These are phyloP conservation scores for Vigna angularis DNA, from an alignment of 306 rosid genomes.

Conservation along the genomic window DNA sequence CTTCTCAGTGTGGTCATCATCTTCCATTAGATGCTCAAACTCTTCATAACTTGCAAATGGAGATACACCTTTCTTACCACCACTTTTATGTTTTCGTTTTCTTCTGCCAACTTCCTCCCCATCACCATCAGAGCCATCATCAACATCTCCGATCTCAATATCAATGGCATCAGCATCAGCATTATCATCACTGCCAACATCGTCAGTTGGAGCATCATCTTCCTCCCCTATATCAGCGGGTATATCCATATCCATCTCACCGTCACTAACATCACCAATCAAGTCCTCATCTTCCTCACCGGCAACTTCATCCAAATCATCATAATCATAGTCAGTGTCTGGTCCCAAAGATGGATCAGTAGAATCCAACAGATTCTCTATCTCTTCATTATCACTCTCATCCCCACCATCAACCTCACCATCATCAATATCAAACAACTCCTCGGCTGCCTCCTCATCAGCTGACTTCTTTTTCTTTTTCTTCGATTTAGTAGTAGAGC, in stretches of 20 bases:
- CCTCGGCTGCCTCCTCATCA: conserved; percentile 75
- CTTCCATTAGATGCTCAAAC: conserved; percentile 75
- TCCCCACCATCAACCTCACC: conserved; percentile 64
- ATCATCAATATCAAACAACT: conserved; percentile 62
- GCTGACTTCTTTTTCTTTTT: conserved; percentile 77
- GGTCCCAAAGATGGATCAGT: conserved; percentile 57
- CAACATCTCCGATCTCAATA: conserved; percentile 61
- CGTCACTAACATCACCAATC: conserved; percentile 71
- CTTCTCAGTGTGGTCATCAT: conserved; percentile 40
- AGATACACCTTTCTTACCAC: conserved; percentile 60
- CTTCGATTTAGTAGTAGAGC: conserved; percentile 66
- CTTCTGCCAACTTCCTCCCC: conserved; percentile 48
- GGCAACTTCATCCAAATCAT: conserved; percentile 79
- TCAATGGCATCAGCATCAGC: not conserved
- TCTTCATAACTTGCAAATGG: conserved; percentile 90
- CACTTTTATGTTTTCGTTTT: conserved; percentile 59
- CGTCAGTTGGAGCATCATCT: conserved; percentile 49
- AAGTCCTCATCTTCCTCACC: conserved; percentile 84
- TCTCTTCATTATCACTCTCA: conserved; percentile 93
- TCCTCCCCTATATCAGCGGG: conserved; percentile 65
- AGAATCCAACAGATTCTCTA: conserved; percentile 79
- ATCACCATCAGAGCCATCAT: conserved; percentile 52
- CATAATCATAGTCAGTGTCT: conserved; percentile 75
- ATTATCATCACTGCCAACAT: not conserved
- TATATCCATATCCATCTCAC: conserved; percentile 65